These are phyloP conservation scores for Dendrocalamus latiflorus DNA, from an alignment of 202 grass and related monocot species.

Conservation along the genomic window DNA sequence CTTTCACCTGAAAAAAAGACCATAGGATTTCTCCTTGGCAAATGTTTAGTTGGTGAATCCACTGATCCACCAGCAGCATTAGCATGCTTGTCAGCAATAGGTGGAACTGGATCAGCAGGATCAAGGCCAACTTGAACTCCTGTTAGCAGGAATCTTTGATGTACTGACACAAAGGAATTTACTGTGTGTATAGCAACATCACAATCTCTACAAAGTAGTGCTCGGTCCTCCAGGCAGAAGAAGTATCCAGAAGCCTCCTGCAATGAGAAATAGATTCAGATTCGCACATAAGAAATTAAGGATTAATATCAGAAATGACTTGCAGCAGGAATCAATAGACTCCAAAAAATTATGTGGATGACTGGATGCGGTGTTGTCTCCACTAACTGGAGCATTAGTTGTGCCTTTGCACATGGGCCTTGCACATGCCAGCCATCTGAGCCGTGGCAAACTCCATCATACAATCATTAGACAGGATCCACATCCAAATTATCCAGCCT, in stretches of 20 bases:
- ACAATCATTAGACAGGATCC: neutral
- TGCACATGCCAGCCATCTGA: neutral
- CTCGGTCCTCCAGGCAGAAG: slow-evolving; percentile 93
- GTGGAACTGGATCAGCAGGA: slow-evolving; percentile 52
- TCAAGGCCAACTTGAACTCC: slow-evolving; percentile 97
- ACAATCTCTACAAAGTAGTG: slow-evolving; percentile 85
- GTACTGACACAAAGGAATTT: slow-evolving; percentile 77
- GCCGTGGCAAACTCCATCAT: neutral
- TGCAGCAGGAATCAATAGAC: neutral
- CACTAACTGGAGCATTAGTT: neutral
- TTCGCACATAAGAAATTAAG: neutral
- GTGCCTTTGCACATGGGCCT: neutral
- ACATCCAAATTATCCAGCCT: neutral
- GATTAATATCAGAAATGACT: slow-evolving; percentile 18
- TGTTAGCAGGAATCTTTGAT: slow-evolving; percentile 93
- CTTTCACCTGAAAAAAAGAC: slow-evolving; percentile 30
- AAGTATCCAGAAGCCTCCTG: slow-evolving; percentile 97
- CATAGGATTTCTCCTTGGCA: slow-evolving; percentile 10
- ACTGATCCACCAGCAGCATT: neutral
- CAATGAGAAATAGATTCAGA: slow-evolving; percentile 19
- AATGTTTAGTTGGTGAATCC: slow-evolving; percentile 20
- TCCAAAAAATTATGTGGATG: neutral
- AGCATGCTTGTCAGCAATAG: slow-evolving; percentile 26
- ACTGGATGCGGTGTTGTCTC: neutral
- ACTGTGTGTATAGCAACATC: slow-evolving; percentile 86